Base-by-base conservation (phyloP, 352 stramenopile genomes). In the Phytophthora lateralis region DNA sequence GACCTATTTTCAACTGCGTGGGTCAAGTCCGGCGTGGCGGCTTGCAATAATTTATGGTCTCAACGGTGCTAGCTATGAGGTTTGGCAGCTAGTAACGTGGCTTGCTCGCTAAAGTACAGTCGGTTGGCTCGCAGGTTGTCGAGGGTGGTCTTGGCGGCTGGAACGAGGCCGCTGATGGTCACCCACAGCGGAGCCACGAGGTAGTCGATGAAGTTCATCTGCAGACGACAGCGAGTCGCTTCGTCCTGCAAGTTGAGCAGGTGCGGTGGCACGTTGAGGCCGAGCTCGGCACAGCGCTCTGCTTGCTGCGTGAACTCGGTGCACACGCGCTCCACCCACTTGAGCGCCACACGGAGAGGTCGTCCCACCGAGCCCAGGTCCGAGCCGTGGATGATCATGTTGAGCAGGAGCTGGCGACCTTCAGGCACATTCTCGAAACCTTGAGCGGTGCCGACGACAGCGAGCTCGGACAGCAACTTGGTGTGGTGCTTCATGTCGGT, bases 191-290 rank as follows among this genome's bases (percentile, higher is more conserved):
- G 84, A 14, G 79, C 69, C 30, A 93, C 84, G 42, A 93, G 75
- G 66, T 93, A 93, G 65, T 93, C 82, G 64, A 93, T 89, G 49
- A 93, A 93, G 68, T 93, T 93, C 55, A 93, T 82, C 52, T 93
- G 82, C 32, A 93, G 57, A 4, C 80, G 80, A 37, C 64, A 86
- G 21, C 80, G 80, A 24, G 73, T 79, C 2, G 60, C 69, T 51
- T 91, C 79, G 29, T 90, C 77, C n/a, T 93, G 74, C 53, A 93
- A 53, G 32, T 90, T 89, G 49, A 86, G 64, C 26, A 96, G 87
- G 55, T 95, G 85, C 9, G 83, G 85, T 9, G 82, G 70, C 17
- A 93, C 73, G 14, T 80, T 78, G 18, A 96, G 46, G 1, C 82
- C 85, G 6, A 85, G 61, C 27, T 71, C 74, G 17, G 78, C 71